These are phyloP conservation scores for Verruconis gallopava DNA, from an alignment of 2,329 filamentous ascomycete species.

Conservation along the genomic window DNA sequence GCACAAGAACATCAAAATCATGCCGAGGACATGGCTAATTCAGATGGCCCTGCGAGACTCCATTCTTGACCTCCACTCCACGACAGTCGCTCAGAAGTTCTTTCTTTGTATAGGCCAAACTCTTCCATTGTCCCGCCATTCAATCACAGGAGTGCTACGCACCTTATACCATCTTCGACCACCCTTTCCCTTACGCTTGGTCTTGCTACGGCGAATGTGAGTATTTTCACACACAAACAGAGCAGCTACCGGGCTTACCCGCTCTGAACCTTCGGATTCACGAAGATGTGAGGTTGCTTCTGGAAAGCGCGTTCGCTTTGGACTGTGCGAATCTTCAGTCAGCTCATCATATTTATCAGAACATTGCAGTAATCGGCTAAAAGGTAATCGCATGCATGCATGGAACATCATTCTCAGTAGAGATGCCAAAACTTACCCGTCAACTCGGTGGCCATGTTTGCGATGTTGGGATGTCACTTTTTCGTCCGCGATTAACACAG, in stretches of 20 bases:
- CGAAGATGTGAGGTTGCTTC: slow-evolving; percentile 97
- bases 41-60: no score
- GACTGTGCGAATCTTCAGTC: slow-evolving; percentile 43
- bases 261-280: slow-evolving; percentile 85
- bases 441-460: slow-evolving; percentile 27
- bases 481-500: slow-evolving; percentile 24
- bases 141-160: no score
- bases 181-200: slow-evolving; percentile 73
- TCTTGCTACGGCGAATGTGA: slow-evolving; percentile 45
- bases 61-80: no score
- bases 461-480: not conserved
- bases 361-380: no score
- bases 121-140: no score
- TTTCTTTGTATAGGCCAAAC: no score
- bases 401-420: slow-evolving; percentile 20
- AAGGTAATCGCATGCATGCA: slow-evolving; percentile 27
- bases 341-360: no score
- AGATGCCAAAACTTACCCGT: slow-evolving; percentile 16
- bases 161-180: slow-evolving; percentile 90
- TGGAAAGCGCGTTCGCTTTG: slow-evolving; percentile 99
- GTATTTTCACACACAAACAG: not conserved
- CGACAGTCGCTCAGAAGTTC: no score
- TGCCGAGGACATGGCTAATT: no score
- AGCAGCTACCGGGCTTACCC: not conserved
- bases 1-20: no score